phyloP scores from a whole-genome alignment of 1,284 basidiomycete species.

The Leucoagaricus sp. region DNA sequence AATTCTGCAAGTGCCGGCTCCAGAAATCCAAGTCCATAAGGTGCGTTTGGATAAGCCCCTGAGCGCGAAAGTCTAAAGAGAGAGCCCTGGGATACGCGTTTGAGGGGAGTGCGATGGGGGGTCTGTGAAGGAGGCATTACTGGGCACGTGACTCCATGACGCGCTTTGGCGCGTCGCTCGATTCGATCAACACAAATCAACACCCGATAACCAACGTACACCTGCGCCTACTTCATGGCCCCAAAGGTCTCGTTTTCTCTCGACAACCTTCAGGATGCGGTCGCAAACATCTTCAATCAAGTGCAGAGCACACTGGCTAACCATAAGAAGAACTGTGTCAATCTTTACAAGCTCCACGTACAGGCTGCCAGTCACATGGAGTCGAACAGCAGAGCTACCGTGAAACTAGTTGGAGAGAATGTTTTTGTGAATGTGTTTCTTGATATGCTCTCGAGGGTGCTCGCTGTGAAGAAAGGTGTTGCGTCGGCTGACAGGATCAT shows the following conservation, averaged over 20 bases:
- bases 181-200: neutral
- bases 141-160: constrained; percentile 11
- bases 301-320: constrained; percentile 83
- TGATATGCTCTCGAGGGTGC: constrained; percentile 50
- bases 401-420: constrained; percentile 75
- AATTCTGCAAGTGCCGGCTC: constrained; percentile 85
- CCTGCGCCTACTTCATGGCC: neutral
- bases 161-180: constrained; percentile 9
- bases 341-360: constrained; percentile 81
- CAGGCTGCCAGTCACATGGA: constrained; percentile 67
- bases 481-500: constrained; percentile 80
- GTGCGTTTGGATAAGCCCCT: constrained; percentile 66
- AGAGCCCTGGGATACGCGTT: constrained; percentile 89
- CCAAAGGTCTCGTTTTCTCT: constrained; percentile 17
- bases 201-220: neutral
- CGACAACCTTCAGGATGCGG: constrained; percentile 30
- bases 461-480: constrained; percentile 86
- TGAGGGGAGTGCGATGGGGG: constrained; percentile 74
- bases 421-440: constrained; percentile 79
- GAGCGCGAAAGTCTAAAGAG: constrained; percentile 83
- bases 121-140: constrained; percentile 30
- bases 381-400: constrained; percentile 44
- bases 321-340: constrained; percentile 84
- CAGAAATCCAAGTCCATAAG: constrained; percentile 85
- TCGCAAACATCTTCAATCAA: constrained; percentile 62